These are phyloP conservation scores for Catenaria anguillulae DNA, from an alignment of 371 early-diverging fungal species.

Conservation along the genomic window DNA sequence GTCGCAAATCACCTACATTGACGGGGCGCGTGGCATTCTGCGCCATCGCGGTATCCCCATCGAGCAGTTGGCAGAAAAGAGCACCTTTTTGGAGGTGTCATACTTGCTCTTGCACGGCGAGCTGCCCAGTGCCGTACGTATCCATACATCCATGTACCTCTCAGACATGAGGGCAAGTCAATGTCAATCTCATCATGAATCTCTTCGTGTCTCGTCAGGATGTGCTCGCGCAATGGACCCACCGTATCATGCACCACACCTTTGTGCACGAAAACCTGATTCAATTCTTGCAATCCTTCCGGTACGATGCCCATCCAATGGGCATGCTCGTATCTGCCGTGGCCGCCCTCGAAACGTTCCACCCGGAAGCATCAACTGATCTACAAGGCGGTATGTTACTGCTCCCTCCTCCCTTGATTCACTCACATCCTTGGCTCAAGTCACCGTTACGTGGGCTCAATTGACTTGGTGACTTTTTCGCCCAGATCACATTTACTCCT, in stretches of 20 bases:
- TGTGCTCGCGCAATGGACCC: slow-evolving; percentile 9
- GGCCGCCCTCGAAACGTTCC: slow-evolving; percentile 42
- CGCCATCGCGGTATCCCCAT: slow-evolving; percentile 32
- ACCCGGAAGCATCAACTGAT: slow-evolving; percentile 48
- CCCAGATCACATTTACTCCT: neutral
- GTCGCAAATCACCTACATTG: slow-evolving; percentile 38
- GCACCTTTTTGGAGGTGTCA: slow-evolving; percentile 25
- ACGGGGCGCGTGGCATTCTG: slow-evolving; percentile 43
- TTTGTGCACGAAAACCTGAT: slow-evolving; percentile 28
- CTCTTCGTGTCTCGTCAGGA: neutral
- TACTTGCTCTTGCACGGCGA: slow-evolving; percentile 33
- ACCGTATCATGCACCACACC: slow-evolving; percentile 40
- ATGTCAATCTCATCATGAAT: no score
- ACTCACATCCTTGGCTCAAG: no score
- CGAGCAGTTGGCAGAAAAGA: slow-evolving; percentile 29
- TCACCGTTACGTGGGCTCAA: no score
- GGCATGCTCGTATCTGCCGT: slow-evolving; percentile 34
- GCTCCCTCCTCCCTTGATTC: no score
- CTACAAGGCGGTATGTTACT: slow-evolving; percentile 20
- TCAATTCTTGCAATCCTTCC: slow-evolving; percentile 35
- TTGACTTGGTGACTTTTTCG: no score
- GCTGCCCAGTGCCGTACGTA: slow-evolving; percentile 33
- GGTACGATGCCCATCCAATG: slow-evolving; percentile 52
- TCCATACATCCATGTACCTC: slow-evolving; percentile 31
- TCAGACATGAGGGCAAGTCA: no score